Conservation (phyloP, 495 filamentous ascomycete genomes). For the Penicillium canescens region DNA sequence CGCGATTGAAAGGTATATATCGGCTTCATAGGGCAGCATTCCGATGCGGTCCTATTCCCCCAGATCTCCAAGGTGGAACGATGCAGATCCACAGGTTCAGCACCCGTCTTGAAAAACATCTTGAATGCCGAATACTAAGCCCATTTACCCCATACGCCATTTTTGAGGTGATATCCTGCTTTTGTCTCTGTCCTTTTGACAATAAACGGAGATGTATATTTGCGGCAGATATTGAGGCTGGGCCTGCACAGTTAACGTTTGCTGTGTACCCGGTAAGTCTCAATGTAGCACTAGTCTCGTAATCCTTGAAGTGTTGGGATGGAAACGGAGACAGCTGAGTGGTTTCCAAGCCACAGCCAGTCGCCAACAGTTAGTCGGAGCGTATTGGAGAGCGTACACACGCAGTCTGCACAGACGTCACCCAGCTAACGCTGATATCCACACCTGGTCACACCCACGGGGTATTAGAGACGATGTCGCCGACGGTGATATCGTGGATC, state of each 20-base stretch:
- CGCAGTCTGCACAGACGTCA: background rate
- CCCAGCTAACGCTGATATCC: background rate
- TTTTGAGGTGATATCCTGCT: too few species aligned
- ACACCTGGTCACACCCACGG: background rate
- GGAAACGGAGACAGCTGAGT: background rate
- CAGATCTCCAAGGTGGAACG: background rate
- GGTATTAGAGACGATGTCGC: background rate
- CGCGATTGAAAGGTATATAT: background rate
- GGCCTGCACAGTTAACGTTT: too few species aligned
- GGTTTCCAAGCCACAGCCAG: background rate
- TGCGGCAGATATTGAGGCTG: too few species aligned
- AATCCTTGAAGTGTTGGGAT: background rate
- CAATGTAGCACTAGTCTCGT: too few species aligned
- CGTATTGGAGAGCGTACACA: background rate
- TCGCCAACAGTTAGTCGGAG: background rate
- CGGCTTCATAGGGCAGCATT: conserved; percentile 1
- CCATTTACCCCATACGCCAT: too few species aligned
- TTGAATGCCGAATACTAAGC: background rate
- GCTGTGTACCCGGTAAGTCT: too few species aligned
- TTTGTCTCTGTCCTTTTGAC: too few species aligned
- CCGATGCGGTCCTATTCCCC: conserved; percentile 3
- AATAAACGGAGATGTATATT: too few species aligned
- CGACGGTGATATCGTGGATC: too few species aligned
- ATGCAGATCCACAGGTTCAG: conserved; percentile 3
- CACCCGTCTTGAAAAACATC: background rate